Base-by-base conservation (phyloP, 2,329 filamentous ascomycete genomes). In the Fonsecaea pedrosoi region DNA sequence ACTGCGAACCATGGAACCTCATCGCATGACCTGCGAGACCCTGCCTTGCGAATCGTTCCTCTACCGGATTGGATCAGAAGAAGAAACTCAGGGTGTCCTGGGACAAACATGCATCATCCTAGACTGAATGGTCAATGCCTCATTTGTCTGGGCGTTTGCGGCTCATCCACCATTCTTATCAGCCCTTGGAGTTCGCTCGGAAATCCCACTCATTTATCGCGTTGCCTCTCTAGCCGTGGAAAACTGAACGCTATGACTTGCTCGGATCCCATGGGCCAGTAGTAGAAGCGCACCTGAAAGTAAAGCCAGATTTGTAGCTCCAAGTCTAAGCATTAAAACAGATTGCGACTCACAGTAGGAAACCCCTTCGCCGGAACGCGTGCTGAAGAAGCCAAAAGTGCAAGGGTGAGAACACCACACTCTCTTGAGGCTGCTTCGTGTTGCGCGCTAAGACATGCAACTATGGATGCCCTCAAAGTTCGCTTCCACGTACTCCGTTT, bases 1-100 rank as follows among this genome's bases (percentile, higher is more conserved):
- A 13, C 5, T 30, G 21, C 45, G 45, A 50, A 50, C 45, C 18
- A 50, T 50, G 45, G 12, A 50, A 50, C 45, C 25, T 12, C 25
- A 25, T 21, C 45, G 45, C 45, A 50, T 50, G 45, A 50, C 45
- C 45, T 48, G n/a, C n/a, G n/a, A 48, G 42, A 48, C 42, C 42
- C 42, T 48, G 42, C 18, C 42, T 21, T 48, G 42, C 42, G 42
- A 48, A 7, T 2, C 21, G 40, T 18, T 21, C 4, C n/a, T 9
- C n/a, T n/a, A 48, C n/a, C 42, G 42, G 42, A 48, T 48, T 21
- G 42, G 42, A 48, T 7, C 42, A 21, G n/a, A 9, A 32, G 30
- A 15, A 40, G 37, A 21, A 25, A 21, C 18, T 48, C 42, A 10
- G n/a, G 18, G 42, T 45, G 42, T 45, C 5, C 6, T 13, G 2